Conservation (phyloP, 441 rosid species). For the Manihot esculenta region DNA sequence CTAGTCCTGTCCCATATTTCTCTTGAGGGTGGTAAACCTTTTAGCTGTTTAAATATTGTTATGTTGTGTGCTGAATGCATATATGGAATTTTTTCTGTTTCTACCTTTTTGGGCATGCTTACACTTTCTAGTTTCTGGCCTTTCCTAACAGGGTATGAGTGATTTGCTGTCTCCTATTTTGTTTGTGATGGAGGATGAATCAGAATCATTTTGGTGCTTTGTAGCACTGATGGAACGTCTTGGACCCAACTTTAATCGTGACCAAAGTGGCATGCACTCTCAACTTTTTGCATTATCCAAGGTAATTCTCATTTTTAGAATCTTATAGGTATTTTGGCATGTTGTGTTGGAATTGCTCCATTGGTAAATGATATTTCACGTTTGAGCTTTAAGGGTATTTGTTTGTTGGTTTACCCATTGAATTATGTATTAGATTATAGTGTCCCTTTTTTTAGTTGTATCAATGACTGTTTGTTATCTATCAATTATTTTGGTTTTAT, state of each 20-base stretch:
- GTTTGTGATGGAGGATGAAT: slow-evolving; percentile 84
- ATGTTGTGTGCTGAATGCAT: neutral
- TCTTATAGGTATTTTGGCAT: too few species aligned
- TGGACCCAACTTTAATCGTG: slow-evolving; percentile 96
- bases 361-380: too few species aligned
- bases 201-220: slow-evolving; percentile 96
- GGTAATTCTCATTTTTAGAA: slow-evolving; percentile 39
- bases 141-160: slow-evolving; percentile 80
- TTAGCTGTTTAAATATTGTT: neutral
- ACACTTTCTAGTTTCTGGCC: neutral
- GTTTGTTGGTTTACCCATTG: too few species aligned
- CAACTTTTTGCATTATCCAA: slow-evolving; percentile 94
- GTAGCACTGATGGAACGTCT: slow-evolving; percentile 90
- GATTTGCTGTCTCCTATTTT: slow-evolving; percentile 88
- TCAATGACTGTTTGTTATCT: too few species aligned
- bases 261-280: slow-evolving; percentile 96
- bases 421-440: too few species aligned
- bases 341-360: too few species aligned
- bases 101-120: neutral
- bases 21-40: neutral
- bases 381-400: neutral
- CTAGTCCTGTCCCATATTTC: neutral
- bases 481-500: too few species aligned
- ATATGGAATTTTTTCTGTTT: too few species aligned
- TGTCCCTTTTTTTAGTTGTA: too few species aligned